Evolutionary conservation across 169 alveolate genomes (phyloP).

Genomic region (Cryptosporidium xiaoi): DNA sequence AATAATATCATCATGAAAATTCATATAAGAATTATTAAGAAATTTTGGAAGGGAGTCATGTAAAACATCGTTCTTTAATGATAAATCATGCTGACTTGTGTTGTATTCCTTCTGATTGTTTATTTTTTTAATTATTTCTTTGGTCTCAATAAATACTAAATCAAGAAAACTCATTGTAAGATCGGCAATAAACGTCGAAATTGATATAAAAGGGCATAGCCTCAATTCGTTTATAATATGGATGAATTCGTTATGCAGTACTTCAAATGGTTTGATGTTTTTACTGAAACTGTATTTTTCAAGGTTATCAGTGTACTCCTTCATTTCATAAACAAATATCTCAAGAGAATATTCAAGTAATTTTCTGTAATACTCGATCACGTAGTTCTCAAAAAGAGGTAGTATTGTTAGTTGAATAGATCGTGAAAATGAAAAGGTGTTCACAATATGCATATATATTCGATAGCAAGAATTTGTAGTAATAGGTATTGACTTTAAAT

Average conservation of each 20-base stretch:
- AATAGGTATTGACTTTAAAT: slow-evolving; percentile 35
- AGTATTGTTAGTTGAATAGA: slow-evolving; percentile 7
- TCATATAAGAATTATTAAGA: neutral
- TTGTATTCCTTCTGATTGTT: neutral
- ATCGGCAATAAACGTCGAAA: slow-evolving; percentile 12
- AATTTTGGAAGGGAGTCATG: too few relatives aligned
- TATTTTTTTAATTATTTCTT: slow-evolving; percentile 1
- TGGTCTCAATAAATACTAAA: neutral
- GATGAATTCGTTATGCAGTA: slow-evolving; percentile 21
- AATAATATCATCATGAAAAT: slow-evolving; percentile 5
- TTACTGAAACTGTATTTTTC: neutral
- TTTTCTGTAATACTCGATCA: slow-evolving; percentile 63
- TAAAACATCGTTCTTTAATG: too few relatives aligned
- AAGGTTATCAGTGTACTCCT: slow-evolving; percentile 1
- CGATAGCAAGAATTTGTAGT: slow-evolving; percentile 44
- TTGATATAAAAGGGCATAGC: slow-evolving; percentile 36
- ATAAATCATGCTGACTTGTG: neutral
- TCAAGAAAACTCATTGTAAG: slow-evolving; percentile 16
- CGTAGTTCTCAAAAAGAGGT: slow-evolving; percentile 50
- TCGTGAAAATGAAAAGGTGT: slow-evolving; percentile 47
- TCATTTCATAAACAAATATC: slow-evolving; percentile 19
- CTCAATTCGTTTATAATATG: slow-evolving; percentile 37
- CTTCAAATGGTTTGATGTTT: slow-evolving; percentile 17
- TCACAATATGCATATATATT: slow-evolving; percentile 19
- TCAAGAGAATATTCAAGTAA: slow-evolving; percentile 36